These are phyloP conservation scores for Xylaria cubensis DNA, from an alignment of 495 filamentous ascomycete species.

Conservation along the genomic window DNA sequence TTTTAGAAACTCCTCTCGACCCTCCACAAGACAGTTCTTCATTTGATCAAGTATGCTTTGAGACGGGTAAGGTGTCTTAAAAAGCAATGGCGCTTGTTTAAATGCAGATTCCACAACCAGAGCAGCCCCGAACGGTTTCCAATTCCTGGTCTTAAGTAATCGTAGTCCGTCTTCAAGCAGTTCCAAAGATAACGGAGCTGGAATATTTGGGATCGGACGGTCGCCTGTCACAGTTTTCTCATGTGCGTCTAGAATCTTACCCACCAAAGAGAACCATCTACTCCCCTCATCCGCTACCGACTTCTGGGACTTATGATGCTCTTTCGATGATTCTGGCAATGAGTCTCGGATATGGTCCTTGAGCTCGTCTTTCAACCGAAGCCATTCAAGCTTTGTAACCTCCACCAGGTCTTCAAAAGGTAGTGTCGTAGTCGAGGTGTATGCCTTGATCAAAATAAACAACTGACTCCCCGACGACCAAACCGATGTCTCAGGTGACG, in stretches of 20 bases:
- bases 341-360: constrained; percentile 70
- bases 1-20: constrained; percentile 34
- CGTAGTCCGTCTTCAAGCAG: constrained; percentile 44
- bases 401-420: constrained; percentile 48
- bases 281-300: constrained; percentile 63
- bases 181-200: constrained; percentile 32
- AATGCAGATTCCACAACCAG: constrained; percentile 60
- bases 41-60: constrained; percentile 31
- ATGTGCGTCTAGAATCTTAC: constrained; percentile 49
- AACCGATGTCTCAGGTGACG: constrained; percentile 41
- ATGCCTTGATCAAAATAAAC: constrained; percentile 42
- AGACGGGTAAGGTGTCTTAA: constrained; percentile 26
- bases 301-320: constrained; percentile 73
- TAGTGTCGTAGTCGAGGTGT: constrained; percentile 39
- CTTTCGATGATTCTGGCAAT: constrained; percentile 77
- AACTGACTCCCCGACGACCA: constrained; percentile 44
- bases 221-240: constrained; percentile 32
- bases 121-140: constrained; percentile 84
- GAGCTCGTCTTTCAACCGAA: constrained; percentile 58
- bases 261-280: constrained; percentile 67
- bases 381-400: constrained; percentile 55
- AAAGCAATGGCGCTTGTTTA: constrained; percentile 40
- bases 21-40: constrained; percentile 20
- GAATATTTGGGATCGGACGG: constrained; percentile 40
- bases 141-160: constrained; percentile 62